phyloP scores from a whole-genome alignment of 768 basidiomycete species.

The Xanthoconium stramineum region DNA sequence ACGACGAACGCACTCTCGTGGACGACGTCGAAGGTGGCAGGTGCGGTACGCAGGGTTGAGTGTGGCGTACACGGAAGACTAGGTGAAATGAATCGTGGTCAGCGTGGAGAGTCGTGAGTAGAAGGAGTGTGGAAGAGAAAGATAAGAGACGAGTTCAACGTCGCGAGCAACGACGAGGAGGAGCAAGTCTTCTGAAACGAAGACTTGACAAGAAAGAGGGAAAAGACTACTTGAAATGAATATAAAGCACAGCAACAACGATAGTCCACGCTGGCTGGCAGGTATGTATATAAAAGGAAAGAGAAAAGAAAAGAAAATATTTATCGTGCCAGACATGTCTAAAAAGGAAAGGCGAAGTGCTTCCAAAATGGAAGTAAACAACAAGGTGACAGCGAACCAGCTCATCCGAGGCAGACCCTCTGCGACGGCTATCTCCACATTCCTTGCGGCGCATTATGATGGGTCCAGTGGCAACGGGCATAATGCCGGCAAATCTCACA shows the following conservation, averaged over 20 bases:
- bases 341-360: conserved; percentile 4
- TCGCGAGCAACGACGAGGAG: conserved; percentile 22
- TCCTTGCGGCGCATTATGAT: conserved; percentile 12
- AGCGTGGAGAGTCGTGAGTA: conserved; percentile 35
- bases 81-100: conserved; percentile 36
- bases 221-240: conserved; percentile 23
- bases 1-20: conserved; percentile 38
- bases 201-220: conserved; percentile 25
- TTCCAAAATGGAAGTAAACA: conserved; percentile 7
- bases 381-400: conserved; percentile 22
- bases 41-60: conserved; percentile 33
- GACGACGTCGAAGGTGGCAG: conserved; percentile 28
- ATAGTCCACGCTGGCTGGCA: conserved; percentile 14
- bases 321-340: conserved; percentile 10
- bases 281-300: conserved; percentile 14
- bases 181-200: conserved; percentile 24
- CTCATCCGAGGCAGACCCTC: conserved; percentile 28
- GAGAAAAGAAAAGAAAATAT: conserved; percentile 5
- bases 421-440: conserved; percentile 20
- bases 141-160: conserved; percentile 17
- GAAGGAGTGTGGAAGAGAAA: conserved; percentile 23
- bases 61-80: conserved; percentile 29
- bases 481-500: conserved; percentile 21
- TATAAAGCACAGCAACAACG: conserved; percentile 33
- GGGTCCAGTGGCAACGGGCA: conserved; percentile 4